Evolutionary conservation across 768 basidiomycete species (phyloP), one percentile per base, ranked within the genome.

Genomic region (Lactarius pseudohatsudake): DNA sequence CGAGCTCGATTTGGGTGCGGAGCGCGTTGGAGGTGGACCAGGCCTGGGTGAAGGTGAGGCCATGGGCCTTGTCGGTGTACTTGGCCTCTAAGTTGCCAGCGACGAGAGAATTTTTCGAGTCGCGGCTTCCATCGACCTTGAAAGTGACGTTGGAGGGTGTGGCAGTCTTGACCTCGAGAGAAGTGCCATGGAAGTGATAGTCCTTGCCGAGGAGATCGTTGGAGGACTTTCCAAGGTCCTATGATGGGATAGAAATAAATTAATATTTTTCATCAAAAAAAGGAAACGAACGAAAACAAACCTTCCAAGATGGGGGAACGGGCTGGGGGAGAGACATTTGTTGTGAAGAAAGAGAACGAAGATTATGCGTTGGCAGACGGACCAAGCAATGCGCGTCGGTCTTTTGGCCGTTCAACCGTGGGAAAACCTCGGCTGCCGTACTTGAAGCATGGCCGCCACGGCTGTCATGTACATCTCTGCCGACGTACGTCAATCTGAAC

Each of bases 301-400:
- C 94, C 88, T 96, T 96, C 94, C 94, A 97, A 75, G 92, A 94
- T 65, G 94, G 95, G 77, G 94, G 95, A 73, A 97, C 95, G 69
- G 95, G 93, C 75, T 96, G 95, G 77, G 95, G 92, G 74, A 94
- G 84, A 77, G 92, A 91, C 92, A 94, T 94, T 79, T 57, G 75
- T 78, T 73, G 55, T 56, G 65, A n/a, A 32, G 34, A 45, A 32
- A 5, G 59, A 40, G 59, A 60, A 32, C 30, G 47, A 26, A 28
- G 62, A 60, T 69, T 58, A 61, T 66, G 62, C 61, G 67, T 76
- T 71, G 71, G 77, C 75, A 75, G 73, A 47, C 61, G 47, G 45
- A 47, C 72, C 67, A 71, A 73, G 72, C 62, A 66, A 20, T 62
- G 50, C 64, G 70, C 69, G 64, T 63, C 57, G 20, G 38, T 41